phyloP scores from a whole-genome alignment of 441 rosid genomes.

The Pelargonium citronellum region DNA sequence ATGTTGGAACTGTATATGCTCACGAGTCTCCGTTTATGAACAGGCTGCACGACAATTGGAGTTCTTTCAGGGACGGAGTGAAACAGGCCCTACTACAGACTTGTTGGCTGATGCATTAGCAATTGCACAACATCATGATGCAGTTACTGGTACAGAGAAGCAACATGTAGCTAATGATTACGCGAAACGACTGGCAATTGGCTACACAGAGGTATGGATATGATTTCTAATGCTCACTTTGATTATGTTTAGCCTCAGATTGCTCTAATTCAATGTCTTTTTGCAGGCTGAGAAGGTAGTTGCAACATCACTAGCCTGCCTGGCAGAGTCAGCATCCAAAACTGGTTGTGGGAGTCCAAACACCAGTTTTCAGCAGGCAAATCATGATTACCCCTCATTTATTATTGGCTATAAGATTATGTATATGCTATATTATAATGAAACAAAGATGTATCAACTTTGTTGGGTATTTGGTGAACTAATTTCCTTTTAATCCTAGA shows the following conservation, averaged over 20 bases:
- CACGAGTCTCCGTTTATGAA: slow-evolving; percentile 18
- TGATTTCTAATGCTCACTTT: slow-evolving; percentile 20
- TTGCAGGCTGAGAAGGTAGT: slow-evolving; percentile 87
- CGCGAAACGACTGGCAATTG: slow-evolving; percentile 82
- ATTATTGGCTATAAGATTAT: background rate
- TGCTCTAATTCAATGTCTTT: slow-evolving; percentile 8
- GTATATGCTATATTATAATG: background rate
- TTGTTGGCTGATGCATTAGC: slow-evolving; percentile 90
- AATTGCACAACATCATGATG: slow-evolving; percentile 97
- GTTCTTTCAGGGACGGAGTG: slow-evolving; percentile 70
- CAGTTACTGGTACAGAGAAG: slow-evolving; percentile 87
- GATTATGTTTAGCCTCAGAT: slow-evolving; percentile 16
- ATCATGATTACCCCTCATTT: slow-evolving; percentile 15
- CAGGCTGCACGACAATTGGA: slow-evolving; percentile 97
- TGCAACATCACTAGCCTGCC: slow-evolving; percentile 70
- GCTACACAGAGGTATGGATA: slow-evolving; percentile 62
- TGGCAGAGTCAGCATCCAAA: slow-evolving; percentile 43
- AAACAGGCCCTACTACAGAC: slow-evolving; percentile 66
- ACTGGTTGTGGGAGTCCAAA: slow-evolving; percentile 33
- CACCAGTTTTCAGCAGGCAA: slow-evolving; percentile 70
- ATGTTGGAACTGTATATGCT: slow-evolving; percentile 17
- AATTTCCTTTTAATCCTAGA: background rate
- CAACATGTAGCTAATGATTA: slow-evolving; percentile 98
- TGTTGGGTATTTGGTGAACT: background rate
- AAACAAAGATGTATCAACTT: background rate